These are phyloP conservation scores for Blastobotrys ciferrii DNA, from an alignment of 1,139 yeast genomes.

Conservation along the genomic window DNA sequence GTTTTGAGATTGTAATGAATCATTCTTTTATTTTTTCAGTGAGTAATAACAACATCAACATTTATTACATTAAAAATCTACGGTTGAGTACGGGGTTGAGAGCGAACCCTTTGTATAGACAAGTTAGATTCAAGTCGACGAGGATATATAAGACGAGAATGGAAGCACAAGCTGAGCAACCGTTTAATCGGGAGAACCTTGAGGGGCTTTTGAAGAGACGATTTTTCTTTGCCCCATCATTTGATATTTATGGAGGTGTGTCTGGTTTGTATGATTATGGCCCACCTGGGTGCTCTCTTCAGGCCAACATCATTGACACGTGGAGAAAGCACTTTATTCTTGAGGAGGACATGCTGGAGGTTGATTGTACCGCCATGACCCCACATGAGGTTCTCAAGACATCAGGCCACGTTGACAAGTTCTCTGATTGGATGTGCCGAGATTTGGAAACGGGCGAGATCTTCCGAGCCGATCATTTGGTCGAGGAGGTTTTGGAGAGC, in stretches of 20 bases:
- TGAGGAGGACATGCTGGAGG: conserved; percentile 98
- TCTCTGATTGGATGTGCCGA: conserved; percentile 99
- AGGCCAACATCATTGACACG: conserved; percentile 87
- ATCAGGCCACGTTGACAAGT: conserved; percentile 98
- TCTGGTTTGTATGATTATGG: conserved; percentile 98
- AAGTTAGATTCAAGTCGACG: not conserved
- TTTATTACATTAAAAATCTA: not conserved
- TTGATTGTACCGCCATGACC: conserved; percentile 95
- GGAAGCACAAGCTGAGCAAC: conserved; percentile 11
- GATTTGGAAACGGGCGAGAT: conserved; percentile 96
- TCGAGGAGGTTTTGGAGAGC: conserved; percentile 94
- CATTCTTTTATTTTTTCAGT: not conserved
- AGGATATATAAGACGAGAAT: conserved; percentile 4
- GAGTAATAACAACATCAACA: not conserved
- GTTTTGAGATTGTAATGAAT: too few relatives aligned
- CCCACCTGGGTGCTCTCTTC: conserved; percentile 99
- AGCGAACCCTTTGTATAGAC: not conserved
- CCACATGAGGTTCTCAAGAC: conserved; percentile 97
- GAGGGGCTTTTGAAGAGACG: conserved; percentile 92
- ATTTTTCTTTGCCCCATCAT: conserved; percentile 96
- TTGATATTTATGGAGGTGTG: conserved; percentile 97
- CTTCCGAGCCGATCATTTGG: conserved; percentile 96
- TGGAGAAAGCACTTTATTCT: conserved; percentile 98
- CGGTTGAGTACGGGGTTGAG: not conserved
- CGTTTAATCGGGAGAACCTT: conserved; percentile 75